These are phyloP conservation scores for Pinus tabuliformis DNA, from an alignment of 75 land plant genomes.

Conservation along the genomic window DNA sequence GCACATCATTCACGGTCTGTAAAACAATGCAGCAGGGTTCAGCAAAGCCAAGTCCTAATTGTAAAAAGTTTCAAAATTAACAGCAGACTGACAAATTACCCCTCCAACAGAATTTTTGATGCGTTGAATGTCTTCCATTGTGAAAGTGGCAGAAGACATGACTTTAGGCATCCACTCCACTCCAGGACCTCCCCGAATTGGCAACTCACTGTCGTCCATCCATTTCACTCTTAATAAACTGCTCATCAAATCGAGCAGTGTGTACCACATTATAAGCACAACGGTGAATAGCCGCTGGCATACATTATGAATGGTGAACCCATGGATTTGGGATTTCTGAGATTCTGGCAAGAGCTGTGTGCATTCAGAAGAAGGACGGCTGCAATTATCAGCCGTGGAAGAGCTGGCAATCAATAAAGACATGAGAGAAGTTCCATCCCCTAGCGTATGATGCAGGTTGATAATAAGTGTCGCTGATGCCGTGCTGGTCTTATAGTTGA, in stretches of 20 bases:
- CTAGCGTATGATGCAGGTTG: constrained; percentile 72
- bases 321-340: neutral
- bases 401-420: constrained; percentile 71
- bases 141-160: constrained; percentile 29
- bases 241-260: constrained; percentile 19
- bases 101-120: constrained; percentile 38
- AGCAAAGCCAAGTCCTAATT: too few species aligned
- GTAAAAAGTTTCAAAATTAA: too few species aligned
- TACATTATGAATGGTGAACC: neutral
- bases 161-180: constrained; percentile 40
- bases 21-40: neutral
- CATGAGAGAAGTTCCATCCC: constrained; percentile 80
- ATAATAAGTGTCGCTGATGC: constrained; percentile 41
- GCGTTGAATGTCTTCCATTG: constrained; percentile 48
- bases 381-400: constrained; percentile 36
- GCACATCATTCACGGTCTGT: constrained; percentile 85
- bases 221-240: constrained; percentile 30
- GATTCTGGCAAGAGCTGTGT: neutral
- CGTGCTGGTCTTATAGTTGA: constrained; percentile 41
- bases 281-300: neutral
- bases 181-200: constrained; percentile 53
- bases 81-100: constrained; percentile 12
- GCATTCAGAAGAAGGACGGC: constrained; percentile 23
- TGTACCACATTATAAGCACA: constrained; percentile 38
- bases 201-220: constrained; percentile 53